Percentiles rank a stretch among this genome's conserved stretches.
Evolutionary conservation across 2,329 filamentous ascomycete genomes (phyloP).

Genomic region (Penicillium sp.): DNA sequence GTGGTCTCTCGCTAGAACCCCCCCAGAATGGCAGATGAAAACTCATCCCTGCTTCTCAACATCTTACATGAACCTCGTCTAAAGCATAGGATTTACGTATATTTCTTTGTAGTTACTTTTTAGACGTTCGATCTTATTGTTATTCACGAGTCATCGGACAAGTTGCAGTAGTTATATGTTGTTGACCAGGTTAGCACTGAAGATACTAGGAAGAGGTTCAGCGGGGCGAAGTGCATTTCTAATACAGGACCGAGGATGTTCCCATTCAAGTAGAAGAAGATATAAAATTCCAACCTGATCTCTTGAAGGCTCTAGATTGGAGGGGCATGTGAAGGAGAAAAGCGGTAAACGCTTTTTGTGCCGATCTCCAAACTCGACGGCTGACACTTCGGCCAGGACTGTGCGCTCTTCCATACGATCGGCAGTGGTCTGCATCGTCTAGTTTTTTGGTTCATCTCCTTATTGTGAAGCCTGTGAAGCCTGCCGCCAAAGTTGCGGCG

Average conservation of each 20-base stretch:
- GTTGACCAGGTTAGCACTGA: too few relatives aligned
- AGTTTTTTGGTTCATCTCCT: not conserved
- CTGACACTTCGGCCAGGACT: slow-evolving; percentile 14
- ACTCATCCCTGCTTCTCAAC: too few relatives aligned
- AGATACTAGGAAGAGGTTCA: too few relatives aligned
- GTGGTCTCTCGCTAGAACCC: too few relatives aligned
- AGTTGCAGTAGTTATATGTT: too few relatives aligned
- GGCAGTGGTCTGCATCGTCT: not conserved
- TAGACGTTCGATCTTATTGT: too few relatives aligned
- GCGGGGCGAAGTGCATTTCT: too few relatives aligned
- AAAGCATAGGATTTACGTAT: too few relatives aligned
- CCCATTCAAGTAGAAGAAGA: not conserved
- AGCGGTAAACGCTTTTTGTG: slow-evolving; percentile 19
- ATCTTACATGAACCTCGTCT: too few relatives aligned
- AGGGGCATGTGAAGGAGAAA: slow-evolving; percentile 1
- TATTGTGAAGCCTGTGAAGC: not conserved
- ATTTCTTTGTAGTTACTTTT: too few relatives aligned
- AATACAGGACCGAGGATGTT: not conserved
- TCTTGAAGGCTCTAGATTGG: not conserved
- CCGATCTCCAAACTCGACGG: slow-evolving; percentile 19
- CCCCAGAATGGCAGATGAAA: too few relatives aligned
- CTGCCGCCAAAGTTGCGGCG: not conserved
- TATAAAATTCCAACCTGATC: not conserved
- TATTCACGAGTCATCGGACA: too few relatives aligned
- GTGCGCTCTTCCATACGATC: not conserved